Percentiles rank a stretch among this genome's conserved stretches.
phyloP scores from a whole-genome alignment of 139 green algal genomes.

The Picocystis salinarum region DNA sequence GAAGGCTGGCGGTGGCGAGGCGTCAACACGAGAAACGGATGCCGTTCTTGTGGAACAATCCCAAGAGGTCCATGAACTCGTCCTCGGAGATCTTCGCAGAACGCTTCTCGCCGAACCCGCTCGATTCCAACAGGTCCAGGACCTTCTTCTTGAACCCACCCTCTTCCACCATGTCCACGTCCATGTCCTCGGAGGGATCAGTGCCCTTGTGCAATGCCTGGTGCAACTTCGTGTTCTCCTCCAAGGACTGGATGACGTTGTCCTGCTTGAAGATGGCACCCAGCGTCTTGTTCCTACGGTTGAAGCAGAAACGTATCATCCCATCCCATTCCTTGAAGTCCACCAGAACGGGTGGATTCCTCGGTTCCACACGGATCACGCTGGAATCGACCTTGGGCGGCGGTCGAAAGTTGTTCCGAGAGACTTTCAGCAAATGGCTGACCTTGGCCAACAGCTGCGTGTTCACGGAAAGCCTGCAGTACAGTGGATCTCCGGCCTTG shows the following conservation, averaged over 20 bases:
- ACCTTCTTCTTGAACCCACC: conserved; percentile 52
- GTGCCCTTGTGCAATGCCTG: background rate
- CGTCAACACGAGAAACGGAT: conserved; percentile 76
- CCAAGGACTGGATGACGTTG: conserved; percentile 26
- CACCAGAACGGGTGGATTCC: conserved; percentile 72
- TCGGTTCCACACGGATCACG: conserved; percentile 93
- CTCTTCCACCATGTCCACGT: conserved; percentile 13
- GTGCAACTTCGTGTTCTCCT: conserved; percentile 14
- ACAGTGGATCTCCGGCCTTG: conserved; percentile 60
- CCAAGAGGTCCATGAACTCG: conserved; percentile 80
- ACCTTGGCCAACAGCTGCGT: conserved; percentile 82
- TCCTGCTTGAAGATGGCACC: conserved; percentile 65
- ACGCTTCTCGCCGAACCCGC: conserved; percentile 48
- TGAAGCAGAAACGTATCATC: conserved; percentile 75
- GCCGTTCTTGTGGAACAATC: conserved; percentile 68
- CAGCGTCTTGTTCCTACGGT: conserved; percentile 94
- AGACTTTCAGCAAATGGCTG: conserved; percentile 48
- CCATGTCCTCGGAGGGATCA: conserved; percentile 13
- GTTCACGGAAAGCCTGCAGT: conserved; percentile 73
- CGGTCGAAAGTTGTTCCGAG: conserved; percentile 58
- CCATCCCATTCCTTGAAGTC: conserved; percentile 98
- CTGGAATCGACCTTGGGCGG: conserved; percentile 93
- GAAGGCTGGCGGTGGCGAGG: no score
- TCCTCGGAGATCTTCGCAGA: conserved; percentile 85
- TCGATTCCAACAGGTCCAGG: conserved; percentile 35